Base-by-base conservation (phyloP, 306 rosid species). In the Adenanthera pavonina region DNA sequence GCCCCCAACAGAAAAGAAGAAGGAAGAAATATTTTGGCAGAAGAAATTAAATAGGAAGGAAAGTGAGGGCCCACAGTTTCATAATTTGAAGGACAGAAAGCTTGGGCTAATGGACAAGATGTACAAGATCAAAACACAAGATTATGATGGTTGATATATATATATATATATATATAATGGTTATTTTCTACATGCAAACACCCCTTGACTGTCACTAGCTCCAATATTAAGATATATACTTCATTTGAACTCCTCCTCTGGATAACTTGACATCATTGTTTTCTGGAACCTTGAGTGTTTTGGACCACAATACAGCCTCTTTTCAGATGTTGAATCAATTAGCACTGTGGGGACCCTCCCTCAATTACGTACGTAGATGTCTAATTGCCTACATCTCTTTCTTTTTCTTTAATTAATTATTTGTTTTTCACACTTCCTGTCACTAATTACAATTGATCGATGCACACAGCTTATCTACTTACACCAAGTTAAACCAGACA, bases 301-400 rank as follows among this genome's bases (percentile, higher is more conserved):
- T 80, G 95, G 92, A 91, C 95, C 91, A 91, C 91, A 57, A 69
- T 48, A 36, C 79, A 65, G 87, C 88, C 86, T 89, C 90, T 86
- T 89, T 85, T 87, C 89, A 81, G 82, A 85, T 82, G 87, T 83
- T 87, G 86, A 89, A 82, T 82, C 84, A 78, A 71, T 82, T 84
- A 80, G 61, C 74, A 11, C 25, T 61, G 91, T 78, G 86, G 89
- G 88, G 84, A 47, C 57, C 83, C 52, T 69, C 79, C 69, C 60
- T 81, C 35, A 35, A 66, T 74, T 78, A 34, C 78, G 43, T 65
- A 49, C 43, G 41, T 13, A 78, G 30, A 69, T 20, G 33, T 43
- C 41, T 74, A 76, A 57, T 73, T 34, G 30, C 19, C 62, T 78
- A 13, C 3, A 5, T 12, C 41, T 72, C 8, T 10, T 10, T 60